Conservation (phyloP, 179 eudicot species). For the Pouteria campechiana region DNA sequence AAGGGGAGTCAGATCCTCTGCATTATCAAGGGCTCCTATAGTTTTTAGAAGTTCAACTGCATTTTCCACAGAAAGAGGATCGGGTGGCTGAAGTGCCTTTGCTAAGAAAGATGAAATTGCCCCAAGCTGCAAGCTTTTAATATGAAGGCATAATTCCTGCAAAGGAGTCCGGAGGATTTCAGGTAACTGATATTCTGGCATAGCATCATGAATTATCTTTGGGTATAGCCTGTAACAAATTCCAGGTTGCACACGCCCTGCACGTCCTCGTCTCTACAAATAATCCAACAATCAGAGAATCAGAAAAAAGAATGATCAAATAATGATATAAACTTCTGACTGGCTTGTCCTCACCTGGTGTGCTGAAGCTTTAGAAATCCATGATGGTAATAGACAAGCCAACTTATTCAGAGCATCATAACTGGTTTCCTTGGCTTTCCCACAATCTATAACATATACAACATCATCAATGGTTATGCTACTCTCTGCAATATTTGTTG, state of each 20-base stretch:
- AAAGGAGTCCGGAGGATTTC: constrained; percentile 96
- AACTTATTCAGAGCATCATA: constrained; percentile 97
- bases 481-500: constrained; percentile 97
- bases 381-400: constrained; percentile 94
- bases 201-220: constrained; percentile 66
- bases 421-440: constrained; percentile 97
- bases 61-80: constrained; percentile 80
- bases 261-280: constrained; percentile 93
- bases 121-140: constrained; percentile 87
- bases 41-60: constrained; percentile 94
- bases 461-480: constrained; percentile 97
- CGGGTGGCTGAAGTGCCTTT: constrained; percentile 97
- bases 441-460: constrained; percentile 91
- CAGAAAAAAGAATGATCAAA: not conserved
- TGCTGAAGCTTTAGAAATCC: constrained; percentile 99
- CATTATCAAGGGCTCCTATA: constrained; percentile 86
- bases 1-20: constrained; percentile 89
- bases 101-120: constrained; percentile 60
- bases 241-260: constrained; percentile 97
- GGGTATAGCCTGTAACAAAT: constrained; percentile 90
- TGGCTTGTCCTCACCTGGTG: constrained; percentile 54
- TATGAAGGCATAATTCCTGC: constrained; percentile 87
- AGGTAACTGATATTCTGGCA: constrained; percentile 91
- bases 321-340: not conserved
- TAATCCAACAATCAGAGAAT: constrained; percentile 4